Conservation (phyloP, 2,329 filamentous ascomycete species). For the Waltergamsia citrina region DNA sequence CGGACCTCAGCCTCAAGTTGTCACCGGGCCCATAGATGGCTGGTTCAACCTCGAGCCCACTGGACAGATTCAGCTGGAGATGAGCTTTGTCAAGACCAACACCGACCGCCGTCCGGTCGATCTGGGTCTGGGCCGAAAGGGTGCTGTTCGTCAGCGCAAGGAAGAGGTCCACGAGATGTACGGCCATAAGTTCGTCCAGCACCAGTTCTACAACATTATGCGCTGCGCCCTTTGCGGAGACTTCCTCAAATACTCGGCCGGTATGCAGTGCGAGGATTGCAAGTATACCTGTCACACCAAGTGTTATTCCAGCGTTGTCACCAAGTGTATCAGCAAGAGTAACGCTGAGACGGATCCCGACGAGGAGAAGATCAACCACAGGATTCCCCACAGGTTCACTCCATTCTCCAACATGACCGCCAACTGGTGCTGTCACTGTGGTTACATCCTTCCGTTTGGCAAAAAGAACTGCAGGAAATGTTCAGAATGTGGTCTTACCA, state of each 20-base stretch:
- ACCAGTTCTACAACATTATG: constrained; percentile 99
- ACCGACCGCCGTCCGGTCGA: constrained; percentile 78
- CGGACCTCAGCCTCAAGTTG: constrained; percentile 38
- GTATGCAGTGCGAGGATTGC: constrained; percentile 99
- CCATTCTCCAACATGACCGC: constrained; percentile 96
- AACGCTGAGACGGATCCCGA: constrained; percentile 97
- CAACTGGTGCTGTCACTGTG: constrained; percentile 99
- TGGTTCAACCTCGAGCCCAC: constrained; percentile 98
- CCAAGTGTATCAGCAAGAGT: constrained; percentile 98
- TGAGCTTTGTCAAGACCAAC: constrained; percentile 87
- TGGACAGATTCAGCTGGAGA: constrained; percentile 80
- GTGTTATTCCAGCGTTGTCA: constrained; percentile 93
- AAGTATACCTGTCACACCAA: constrained; percentile 99
- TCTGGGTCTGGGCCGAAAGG: constrained; percentile 85
- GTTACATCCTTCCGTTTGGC: constrained; percentile 88
- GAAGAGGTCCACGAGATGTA: constrained; percentile 98
- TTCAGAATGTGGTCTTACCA: constrained; percentile 86
- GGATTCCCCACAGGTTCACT: constrained; percentile 94
- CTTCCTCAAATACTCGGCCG: constrained; percentile 95
- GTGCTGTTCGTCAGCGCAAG: constrained; percentile 93
- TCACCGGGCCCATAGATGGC: constrained; percentile 64
- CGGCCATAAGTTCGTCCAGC: constrained; percentile 96
- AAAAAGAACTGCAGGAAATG: constrained; percentile 94
- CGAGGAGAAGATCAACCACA: constrained; percentile 99
- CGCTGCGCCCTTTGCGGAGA: constrained; percentile 95